Percentiles rank a stretch among this genome's conserved stretches.
Evolutionary conservation across 805 yeast species (phyloP).

Genomic region (Saturnispora diversa): DNA sequence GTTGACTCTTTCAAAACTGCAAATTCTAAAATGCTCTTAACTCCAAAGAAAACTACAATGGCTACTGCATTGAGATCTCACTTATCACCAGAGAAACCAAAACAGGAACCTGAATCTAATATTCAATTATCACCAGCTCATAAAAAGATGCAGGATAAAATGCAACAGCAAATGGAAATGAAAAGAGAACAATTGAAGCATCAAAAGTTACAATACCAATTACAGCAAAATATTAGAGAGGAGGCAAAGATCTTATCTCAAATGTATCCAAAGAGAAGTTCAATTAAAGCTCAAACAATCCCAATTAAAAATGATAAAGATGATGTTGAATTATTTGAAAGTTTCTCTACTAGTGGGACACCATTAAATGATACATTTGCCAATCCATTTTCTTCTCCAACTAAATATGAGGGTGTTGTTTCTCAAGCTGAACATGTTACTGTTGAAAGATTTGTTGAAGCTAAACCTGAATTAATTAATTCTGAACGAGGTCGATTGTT

Average conservation of each 20-base stretch:
- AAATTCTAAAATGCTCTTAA: slow-evolving; percentile 5
- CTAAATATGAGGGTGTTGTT: neutral
- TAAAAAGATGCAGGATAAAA: slow-evolving; percentile 14
- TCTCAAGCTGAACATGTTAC: slow-evolving; percentile 4
- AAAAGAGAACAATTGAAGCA: slow-evolving; percentile 11
- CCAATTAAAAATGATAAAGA: neutral
- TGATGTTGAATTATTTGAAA: neutral
- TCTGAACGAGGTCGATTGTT: slow-evolving; percentile 45
- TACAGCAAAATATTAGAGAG: slow-evolving; percentile 11
- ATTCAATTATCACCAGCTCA: slow-evolving; percentile 13
- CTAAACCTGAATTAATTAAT: slow-evolving; percentile 15
- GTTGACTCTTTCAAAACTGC: slow-evolving; percentile 10
- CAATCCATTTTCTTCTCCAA: slow-evolving; percentile 14
- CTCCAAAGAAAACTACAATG: slow-evolving; percentile 6
- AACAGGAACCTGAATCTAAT: neutral
- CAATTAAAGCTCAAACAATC: neutral
- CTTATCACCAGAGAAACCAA: slow-evolving; percentile 2
- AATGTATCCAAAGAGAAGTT: slow-evolving; percentile 8
- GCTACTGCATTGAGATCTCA: slow-evolving; percentile 6
- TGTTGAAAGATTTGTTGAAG: slow-evolving; percentile 6
- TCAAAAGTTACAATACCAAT: slow-evolving; percentile 11
- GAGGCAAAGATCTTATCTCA: slow-evolving; percentile 12
- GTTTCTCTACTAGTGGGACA: neutral
- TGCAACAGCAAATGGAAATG: slow-evolving; percentile 12
- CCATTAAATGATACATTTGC: neutral